Evolutionary conservation across 495 filamentous ascomycete genomes (phyloP).

Genomic region (Lindgomyces ingoldianus): DNA sequence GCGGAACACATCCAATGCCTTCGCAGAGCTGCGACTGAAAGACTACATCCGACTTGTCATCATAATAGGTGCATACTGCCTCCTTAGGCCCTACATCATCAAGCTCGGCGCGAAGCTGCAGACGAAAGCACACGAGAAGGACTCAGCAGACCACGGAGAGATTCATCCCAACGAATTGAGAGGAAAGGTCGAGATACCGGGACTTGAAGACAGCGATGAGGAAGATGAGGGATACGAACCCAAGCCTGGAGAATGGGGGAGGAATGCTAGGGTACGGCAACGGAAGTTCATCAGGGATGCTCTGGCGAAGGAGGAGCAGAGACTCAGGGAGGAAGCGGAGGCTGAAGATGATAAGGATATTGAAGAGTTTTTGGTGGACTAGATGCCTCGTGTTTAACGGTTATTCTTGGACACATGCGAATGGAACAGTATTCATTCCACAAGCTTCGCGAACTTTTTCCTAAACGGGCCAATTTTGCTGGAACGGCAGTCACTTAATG

Average conservation of each 20-base stretch:
- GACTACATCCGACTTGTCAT: constrained; percentile 41
- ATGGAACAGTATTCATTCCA: background rate
- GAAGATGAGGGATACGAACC: constrained; percentile 55
- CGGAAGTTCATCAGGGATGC: constrained; percentile 45
- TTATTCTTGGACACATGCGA: background rate
- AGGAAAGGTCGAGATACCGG: constrained; percentile 42
- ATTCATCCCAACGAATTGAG: constrained; percentile 64
- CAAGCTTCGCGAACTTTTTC: constrained; percentile 17
- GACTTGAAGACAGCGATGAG: constrained; percentile 56
- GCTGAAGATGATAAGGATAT: constrained; percentile 57
- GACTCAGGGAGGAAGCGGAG: constrained; percentile 39
- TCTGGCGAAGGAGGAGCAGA: constrained; percentile 43
- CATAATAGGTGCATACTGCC: constrained; percentile 38
- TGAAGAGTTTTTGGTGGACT: constrained; percentile 62
- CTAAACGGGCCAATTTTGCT: background rate
- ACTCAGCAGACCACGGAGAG: constrained; percentile 51
- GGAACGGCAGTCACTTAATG: background rate
- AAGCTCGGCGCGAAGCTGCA: constrained; percentile 36
- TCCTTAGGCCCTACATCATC: constrained; percentile 39
- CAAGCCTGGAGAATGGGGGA: constrained; percentile 52
- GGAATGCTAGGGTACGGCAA: constrained; percentile 44
- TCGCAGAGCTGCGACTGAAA: constrained; percentile 47
- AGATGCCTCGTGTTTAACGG: background rate
- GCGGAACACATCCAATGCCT: constrained; percentile 57
- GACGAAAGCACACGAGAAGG: constrained; percentile 23